phyloP scores from a whole-genome alignment of 2,329 filamentous ascomycete species.

The Metarhizium anisopliae region DNA sequence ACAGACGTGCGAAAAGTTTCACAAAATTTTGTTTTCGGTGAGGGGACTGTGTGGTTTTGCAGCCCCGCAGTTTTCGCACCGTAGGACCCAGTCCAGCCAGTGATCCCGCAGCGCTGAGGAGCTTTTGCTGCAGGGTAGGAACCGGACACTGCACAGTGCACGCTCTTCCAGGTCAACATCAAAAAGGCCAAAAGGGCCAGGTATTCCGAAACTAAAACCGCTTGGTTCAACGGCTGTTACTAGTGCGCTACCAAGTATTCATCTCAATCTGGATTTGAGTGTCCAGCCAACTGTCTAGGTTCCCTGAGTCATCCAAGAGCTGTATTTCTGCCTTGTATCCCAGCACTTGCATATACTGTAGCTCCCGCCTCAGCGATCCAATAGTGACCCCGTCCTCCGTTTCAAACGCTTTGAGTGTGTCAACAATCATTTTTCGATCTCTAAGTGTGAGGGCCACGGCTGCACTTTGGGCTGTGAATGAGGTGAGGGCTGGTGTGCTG shows the following conservation, averaged over 20 bases:
- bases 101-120: background rate
- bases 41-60: slow-evolving; percentile 28
- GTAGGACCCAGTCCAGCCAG: slow-evolving; percentile 11
- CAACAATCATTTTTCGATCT: slow-evolving; percentile 50
- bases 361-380: slow-evolving; percentile 36
- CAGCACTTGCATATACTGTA: slow-evolving; percentile 66
- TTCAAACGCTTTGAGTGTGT: slow-evolving; percentile 38
- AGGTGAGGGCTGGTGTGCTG: slow-evolving; percentile 9
- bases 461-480: slow-evolving; percentile 19
- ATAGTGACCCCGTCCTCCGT: slow-evolving; percentile 2
- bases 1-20: slow-evolving; percentile 20
- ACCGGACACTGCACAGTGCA: background rate
- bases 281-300: slow-evolving; percentile 42
- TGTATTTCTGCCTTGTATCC: slow-evolving; percentile 74
- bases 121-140: background rate
- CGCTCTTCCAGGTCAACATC: too few species aligned
- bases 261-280: slow-evolving; percentile 20
- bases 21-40: slow-evolving; percentile 13
- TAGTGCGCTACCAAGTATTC: background rate
- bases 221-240: background rate
- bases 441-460: slow-evolving; percentile 34
- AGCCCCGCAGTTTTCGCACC: slow-evolving; percentile 27
- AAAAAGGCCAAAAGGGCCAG: too few species aligned
- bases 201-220: background rate
- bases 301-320: slow-evolving; percentile 48